Conservation (phyloP, 1,284 basidiomycete species). For the Tremellales sp. region DNA sequence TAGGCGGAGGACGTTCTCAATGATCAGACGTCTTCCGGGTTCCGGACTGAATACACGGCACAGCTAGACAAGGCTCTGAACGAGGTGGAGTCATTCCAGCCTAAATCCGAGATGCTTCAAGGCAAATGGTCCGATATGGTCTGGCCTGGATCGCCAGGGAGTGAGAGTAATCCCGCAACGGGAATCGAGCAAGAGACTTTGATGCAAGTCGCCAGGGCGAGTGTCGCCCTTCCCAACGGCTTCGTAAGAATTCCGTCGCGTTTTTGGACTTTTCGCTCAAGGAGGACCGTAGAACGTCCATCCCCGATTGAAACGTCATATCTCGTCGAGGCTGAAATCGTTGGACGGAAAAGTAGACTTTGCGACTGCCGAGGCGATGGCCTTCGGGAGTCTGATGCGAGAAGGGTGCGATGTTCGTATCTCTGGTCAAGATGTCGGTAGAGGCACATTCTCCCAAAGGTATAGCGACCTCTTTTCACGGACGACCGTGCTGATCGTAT, state of each 20-base stretch:
- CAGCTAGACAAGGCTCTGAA: slow-evolving; percentile 61
- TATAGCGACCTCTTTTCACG: slow-evolving; percentile 29
- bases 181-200: slow-evolving; percentile 60
- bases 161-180: slow-evolving; percentile 60
- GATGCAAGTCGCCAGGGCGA: slow-evolving; percentile 61
- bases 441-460: slow-evolving; percentile 86
- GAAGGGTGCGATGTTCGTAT: slow-evolving; percentile 77
- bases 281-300: slow-evolving; percentile 63
- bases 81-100: slow-evolving; percentile 53
- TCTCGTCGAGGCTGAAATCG: slow-evolving; percentile 68
- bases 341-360: slow-evolving; percentile 75
- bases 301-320: slow-evolving; percentile 69
- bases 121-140: slow-evolving; percentile 64
- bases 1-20: slow-evolving; percentile 57
- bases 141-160: slow-evolving; percentile 62
- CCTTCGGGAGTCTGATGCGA: slow-evolving; percentile 75
- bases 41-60: slow-evolving; percentile 59
- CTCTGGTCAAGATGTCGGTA: slow-evolving; percentile 83
- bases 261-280: neutral
- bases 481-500: slow-evolving; percentile 1
- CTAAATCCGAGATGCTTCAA: slow-evolving; percentile 57
- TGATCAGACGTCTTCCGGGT: slow-evolving; percentile 52
- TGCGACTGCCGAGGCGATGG: slow-evolving; percentile 83
- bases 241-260: slow-evolving; percentile 58
- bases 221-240: slow-evolving; percentile 65